phyloP scores from a whole-genome alignment of 2,329 filamentous ascomycete species.

The Grosmannia serpens region DNA sequence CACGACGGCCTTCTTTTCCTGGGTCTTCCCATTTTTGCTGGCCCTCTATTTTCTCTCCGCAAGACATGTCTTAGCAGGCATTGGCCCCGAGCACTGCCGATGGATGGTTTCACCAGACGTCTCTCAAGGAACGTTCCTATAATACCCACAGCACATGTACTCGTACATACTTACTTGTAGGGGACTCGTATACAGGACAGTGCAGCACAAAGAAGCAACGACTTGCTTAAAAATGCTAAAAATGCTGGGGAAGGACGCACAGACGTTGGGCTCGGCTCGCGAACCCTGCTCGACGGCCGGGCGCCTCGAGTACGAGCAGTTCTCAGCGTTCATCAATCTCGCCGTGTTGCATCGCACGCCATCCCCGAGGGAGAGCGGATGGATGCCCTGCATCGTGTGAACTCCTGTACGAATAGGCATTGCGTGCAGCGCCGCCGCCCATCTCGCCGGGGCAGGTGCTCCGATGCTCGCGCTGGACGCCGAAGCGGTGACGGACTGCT shows the following conservation, averaged over 20 bases:
- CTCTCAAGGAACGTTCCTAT: too few species aligned
- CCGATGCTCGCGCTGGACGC: too few species aligned
- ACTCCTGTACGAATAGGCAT: too few species aligned
- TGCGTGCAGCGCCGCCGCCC: too few species aligned
- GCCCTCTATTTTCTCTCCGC: conserved; percentile 5
- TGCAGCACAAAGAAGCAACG: not conserved
- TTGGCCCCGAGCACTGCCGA: conserved; percentile 7
- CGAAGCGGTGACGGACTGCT: too few species aligned
- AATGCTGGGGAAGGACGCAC: conserved; percentile 13
- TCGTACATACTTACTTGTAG: too few species aligned
- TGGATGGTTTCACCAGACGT: conserved; percentile 1
- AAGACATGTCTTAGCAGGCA: conserved; percentile 8
- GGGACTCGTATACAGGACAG: not conserved
- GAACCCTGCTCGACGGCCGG: conserved; percentile 12
- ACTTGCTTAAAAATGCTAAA: conserved; percentile 1
- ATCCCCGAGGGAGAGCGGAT: not conserved
- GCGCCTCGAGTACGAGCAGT: conserved; percentile 2
- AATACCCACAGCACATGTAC: not conserved
- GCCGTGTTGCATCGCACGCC: conserved; percentile 9
- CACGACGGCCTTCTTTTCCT: not conserved
- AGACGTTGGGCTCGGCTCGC: conserved; percentile 16
- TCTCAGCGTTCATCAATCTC: conserved; percentile 10
- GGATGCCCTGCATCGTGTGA: not conserved
- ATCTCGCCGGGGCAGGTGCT: too few species aligned
- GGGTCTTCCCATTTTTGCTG: too few species aligned